Conservation (phyloP, 768 basidiomycete species). For the Rhizopogon roseolus region DNA sequence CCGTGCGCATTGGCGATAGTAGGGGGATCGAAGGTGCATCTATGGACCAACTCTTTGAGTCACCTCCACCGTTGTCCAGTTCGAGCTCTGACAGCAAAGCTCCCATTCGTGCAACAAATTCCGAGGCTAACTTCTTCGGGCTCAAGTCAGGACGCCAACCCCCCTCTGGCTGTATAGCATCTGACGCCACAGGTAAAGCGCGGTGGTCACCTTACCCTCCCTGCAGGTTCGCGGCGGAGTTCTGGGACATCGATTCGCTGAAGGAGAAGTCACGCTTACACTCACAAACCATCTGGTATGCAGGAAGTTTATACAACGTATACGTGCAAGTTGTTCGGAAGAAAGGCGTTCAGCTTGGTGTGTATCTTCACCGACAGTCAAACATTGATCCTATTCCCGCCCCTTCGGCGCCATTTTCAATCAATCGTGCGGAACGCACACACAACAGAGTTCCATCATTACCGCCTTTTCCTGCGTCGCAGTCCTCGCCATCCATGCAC, state of each 20-base stretch:
- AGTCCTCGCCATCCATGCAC: constrained; percentile 26
- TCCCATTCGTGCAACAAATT: constrained; percentile 22
- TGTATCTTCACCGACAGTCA: constrained; percentile 86
- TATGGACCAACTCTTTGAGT: constrained; percentile 70
- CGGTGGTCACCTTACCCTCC: constrained; percentile 75
- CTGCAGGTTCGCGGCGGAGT: constrained; percentile 83
- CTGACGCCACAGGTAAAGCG: constrained; percentile 37
- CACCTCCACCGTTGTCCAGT: constrained; percentile 16
- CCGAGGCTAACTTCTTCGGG: constrained; percentile 63
- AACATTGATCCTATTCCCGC: constrained; percentile 75
- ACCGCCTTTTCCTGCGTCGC: constrained; percentile 23
- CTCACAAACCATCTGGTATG: constrained; percentile 86
- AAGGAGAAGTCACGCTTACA: constrained; percentile 83
- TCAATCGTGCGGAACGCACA: constrained; percentile 19
- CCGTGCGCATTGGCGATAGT: constrained; percentile 70
- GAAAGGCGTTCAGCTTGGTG: constrained; percentile 77
- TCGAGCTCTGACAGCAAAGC: constrained; percentile 17
- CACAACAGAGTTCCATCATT: constrained; percentile 26
- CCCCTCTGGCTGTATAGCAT: constrained; percentile 35
- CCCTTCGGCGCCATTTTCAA: constrained; percentile 50
- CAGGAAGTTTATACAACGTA: constrained; percentile 82
- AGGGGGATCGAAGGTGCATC: constrained; percentile 46
- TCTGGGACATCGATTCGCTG: constrained; percentile 79
- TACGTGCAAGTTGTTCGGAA: constrained; percentile 87
- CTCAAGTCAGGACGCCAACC: constrained; percentile 43